Evolutionary conservation across 2,329 filamentous ascomycete species (phyloP).

Genomic region (Xylariaceae sp.): DNA sequence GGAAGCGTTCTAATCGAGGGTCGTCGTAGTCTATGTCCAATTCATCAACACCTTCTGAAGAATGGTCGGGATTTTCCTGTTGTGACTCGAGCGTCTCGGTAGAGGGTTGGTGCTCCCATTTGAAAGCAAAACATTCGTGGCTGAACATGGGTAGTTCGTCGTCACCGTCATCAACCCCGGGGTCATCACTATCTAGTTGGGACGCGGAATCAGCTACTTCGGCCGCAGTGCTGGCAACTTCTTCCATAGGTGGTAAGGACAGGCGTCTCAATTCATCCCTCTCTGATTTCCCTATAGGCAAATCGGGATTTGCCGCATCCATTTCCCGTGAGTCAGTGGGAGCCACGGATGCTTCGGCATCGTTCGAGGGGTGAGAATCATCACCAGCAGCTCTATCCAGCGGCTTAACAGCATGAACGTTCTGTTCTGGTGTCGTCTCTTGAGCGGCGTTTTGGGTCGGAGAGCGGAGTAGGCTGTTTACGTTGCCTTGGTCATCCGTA

Average conservation of each 20-base stretch:
- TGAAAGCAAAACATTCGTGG: constrained; percentile 36
- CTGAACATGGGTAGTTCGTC: constrained; percentile 35
- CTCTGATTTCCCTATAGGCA: constrained; percentile 44
- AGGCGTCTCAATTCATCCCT: constrained; percentile 44
- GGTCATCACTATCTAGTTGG: constrained; percentile 42
- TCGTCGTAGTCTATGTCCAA: constrained; percentile 37
- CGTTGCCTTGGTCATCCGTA: constrained; percentile 54
- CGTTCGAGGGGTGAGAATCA: constrained; percentile 27
- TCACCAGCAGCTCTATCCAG: constrained; percentile 8
- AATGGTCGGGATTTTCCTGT: not conserved
- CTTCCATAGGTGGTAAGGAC: constrained; percentile 48
- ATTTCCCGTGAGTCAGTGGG: constrained; percentile 41
- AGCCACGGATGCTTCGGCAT: constrained; percentile 38
- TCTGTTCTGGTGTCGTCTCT: constrained; percentile 22
- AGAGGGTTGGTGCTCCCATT: constrained; percentile 16
- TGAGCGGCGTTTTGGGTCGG: constrained; percentile 31
- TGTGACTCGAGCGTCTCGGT: not conserved
- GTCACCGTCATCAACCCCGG: constrained; percentile 16
- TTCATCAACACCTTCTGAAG: constrained; percentile 8
- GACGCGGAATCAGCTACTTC: constrained; percentile 54
- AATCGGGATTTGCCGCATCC: constrained; percentile 41
- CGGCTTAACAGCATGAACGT: constrained; percentile 22
- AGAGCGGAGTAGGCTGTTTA: constrained; percentile 55
- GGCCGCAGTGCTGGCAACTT: constrained; percentile 51
- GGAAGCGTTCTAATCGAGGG: constrained; percentile 41